A percentile compares a stretch with the other conserved stretches of the same genome.
Conservation (phyloP, 805 yeast species). For the Ogataea trehaloabstinens region DNA sequence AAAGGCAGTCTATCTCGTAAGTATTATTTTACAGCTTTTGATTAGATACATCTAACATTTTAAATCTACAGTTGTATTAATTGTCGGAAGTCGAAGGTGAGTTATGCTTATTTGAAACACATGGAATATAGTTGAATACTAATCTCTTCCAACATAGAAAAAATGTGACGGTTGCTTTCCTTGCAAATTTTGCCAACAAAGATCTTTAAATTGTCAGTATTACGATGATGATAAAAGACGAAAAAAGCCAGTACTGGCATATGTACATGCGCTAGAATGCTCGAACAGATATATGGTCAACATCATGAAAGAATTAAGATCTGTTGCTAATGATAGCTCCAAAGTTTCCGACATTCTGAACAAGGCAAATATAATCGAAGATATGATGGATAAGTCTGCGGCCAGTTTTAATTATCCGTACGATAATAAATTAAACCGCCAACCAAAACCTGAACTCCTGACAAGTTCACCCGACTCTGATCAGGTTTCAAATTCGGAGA, state of each 20-base stretch:
- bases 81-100: too few relatives aligned
- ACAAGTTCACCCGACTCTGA: neutral
- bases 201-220: constrained; percentile 4
- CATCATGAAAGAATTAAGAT: constrained; percentile 4
- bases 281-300: constrained; percentile 7
- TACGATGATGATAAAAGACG: constrained; percentile 8
- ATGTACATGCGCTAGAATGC: constrained; percentile 9
- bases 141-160: too few relatives aligned
- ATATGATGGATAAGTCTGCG: neutral
- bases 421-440: too few relatives aligned
- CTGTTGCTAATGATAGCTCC: neutral
- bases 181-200: constrained; percentile 5
- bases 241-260: constrained; percentile 7
- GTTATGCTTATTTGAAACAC: too few relatives aligned
- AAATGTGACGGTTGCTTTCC: too few relatives aligned
- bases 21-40: too few relatives aligned
- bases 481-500: constrained; percentile 24
- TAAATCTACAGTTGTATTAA: too few relatives aligned
- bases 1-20: too few relatives aligned
- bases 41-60: too few relatives aligned
- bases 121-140: too few relatives aligned
- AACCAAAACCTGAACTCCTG: neutral
- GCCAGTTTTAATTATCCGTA: too few relatives aligned
- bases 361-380: neutral
- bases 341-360: constrained; percentile 2